A percentile compares a stretch with the other conserved stretches of the same genome.
These are phyloP conservation scores for Wallacemonas rigidus DNA, from an alignment of 208 protist species.

Conservation along the genomic window DNA sequence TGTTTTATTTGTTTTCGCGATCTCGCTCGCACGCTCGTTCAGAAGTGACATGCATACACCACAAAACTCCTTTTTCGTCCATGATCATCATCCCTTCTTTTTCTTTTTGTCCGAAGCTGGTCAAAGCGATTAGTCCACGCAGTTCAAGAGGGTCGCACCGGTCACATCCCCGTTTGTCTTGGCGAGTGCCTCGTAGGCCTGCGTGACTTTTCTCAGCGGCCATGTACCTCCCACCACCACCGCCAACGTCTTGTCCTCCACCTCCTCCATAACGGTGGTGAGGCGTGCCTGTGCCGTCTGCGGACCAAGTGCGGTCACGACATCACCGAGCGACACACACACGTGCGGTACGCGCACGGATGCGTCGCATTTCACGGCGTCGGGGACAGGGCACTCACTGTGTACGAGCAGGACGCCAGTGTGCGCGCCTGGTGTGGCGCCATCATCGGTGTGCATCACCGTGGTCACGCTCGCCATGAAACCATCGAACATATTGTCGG, in stretches of 20 bases:
- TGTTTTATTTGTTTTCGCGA: too few species aligned
- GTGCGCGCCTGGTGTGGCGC: neutral
- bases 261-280: neutral
- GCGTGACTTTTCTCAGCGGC: neutral
- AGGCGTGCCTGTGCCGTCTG: neutral
- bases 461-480: neutral
- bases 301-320: neutral
- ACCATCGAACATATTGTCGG: neutral
- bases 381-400: neutral
- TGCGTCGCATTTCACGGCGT: neutral
- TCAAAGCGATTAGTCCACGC: neutral
- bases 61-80: neutral
- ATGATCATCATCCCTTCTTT: neutral
- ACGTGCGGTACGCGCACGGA: too few species aligned
- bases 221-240: neutral
- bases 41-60: neutral
- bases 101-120: neutral
- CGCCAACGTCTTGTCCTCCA: neutral
- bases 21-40: too few species aligned
- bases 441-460: neutral
- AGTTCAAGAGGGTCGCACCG: neutral
- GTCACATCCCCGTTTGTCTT: neutral
- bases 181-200: neutral
- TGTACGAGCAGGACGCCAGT: neutral
- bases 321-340: neutral